Evolutionary conservation across 2,329 filamentous ascomycete species (phyloP).

Genomic region (Cladobotryum mycophilum): DNA sequence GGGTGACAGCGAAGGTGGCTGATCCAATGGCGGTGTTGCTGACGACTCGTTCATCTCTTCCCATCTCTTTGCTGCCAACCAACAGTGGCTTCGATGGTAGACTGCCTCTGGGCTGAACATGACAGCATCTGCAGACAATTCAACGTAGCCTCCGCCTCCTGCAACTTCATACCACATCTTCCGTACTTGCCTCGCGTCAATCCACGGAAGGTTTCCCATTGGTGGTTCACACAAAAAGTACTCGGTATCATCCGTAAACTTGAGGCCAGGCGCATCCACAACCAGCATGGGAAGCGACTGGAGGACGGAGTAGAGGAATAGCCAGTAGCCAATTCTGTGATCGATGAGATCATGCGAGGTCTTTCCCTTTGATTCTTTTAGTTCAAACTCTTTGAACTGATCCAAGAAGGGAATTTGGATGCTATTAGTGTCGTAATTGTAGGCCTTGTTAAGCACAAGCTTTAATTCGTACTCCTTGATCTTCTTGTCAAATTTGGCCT

Average conservation of each 20-base stretch:
- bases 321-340: slow-evolving; percentile 69
- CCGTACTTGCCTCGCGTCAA: slow-evolving; percentile 56
- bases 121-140: slow-evolving; percentile 54
- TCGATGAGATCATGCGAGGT: slow-evolving; percentile 62
- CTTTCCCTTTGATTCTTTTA: slow-evolving; percentile 58
- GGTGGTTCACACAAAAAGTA: slow-evolving; percentile 77
- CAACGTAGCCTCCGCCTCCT: slow-evolving; percentile 52
- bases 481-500: slow-evolving; percentile 63
- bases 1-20: slow-evolving; percentile 31
- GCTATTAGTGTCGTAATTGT: slow-evolving; percentile 66
- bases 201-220: slow-evolving; percentile 67
- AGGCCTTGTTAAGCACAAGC: slow-evolving; percentile 70
- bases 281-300: slow-evolving; percentile 74
- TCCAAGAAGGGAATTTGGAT: slow-evolving; percentile 57
- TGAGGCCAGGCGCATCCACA: slow-evolving; percentile 65
- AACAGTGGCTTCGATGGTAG: slow-evolving; percentile 53
- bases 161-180: slow-evolving; percentile 72
- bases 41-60: slow-evolving; percentile 30
- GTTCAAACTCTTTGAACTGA: slow-evolving; percentile 65
- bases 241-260: slow-evolving; percentile 65
- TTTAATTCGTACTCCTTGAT: slow-evolving; percentile 74
- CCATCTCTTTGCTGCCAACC: slow-evolving; percentile 48
- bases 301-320: slow-evolving; percentile 73
- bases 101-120: slow-evolving; percentile 56
- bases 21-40: slow-evolving; percentile 20